Percentiles rank a stretch among this genome's conserved stretches.
These are phyloP conservation scores for Jaapia argillacea DNA, from an alignment of 768 basidiomycete genomes.

Conservation along the genomic window DNA sequence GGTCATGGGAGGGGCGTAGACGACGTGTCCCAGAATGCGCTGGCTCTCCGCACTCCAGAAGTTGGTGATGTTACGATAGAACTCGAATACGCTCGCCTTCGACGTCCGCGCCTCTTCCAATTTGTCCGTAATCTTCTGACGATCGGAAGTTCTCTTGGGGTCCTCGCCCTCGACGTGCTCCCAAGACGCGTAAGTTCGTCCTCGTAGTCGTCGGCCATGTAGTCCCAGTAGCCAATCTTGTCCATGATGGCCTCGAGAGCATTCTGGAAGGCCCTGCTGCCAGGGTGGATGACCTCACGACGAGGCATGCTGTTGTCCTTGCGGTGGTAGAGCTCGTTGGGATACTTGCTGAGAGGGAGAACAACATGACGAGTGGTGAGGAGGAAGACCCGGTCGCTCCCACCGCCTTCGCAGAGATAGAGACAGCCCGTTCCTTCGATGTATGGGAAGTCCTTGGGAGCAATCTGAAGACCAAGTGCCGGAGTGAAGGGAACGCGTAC, in stretches of 20 bases:
- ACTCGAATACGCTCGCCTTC: slow-evolving; percentile 14
- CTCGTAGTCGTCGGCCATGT: slow-evolving; percentile 12
- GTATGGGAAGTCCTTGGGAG: background rate
- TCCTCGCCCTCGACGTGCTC: slow-evolving; percentile 13
- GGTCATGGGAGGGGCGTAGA: slow-evolving; percentile 17
- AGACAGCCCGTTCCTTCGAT: background rate
- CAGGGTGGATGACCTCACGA: slow-evolving; percentile 23
- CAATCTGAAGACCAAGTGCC: background rate
- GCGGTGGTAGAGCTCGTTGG: background rate
- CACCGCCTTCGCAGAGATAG: background rate
- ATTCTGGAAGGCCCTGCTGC: slow-evolving; percentile 14
- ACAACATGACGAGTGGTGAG: background rate
- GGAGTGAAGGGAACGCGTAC: background rate
- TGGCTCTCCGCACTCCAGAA: slow-evolving; percentile 10
- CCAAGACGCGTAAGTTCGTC: slow-evolving; percentile 12
- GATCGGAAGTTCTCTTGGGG: slow-evolving; percentile 6
- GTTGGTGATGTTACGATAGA: slow-evolving; percentile 20
- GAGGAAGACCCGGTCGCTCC: background rate
- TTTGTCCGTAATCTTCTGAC: slow-evolving; percentile 11
- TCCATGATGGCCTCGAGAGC: slow-evolving; percentile 19
- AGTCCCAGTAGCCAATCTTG: slow-evolving; percentile 2
- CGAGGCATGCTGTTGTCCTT: slow-evolving; percentile 12
- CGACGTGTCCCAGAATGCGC: slow-evolving; percentile 23
- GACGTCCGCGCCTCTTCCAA: slow-evolving; percentile 12
- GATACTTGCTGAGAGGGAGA: background rate